Evolutionary conservation across 176 grass and related monocot species (phyloP), one percentile per base, ranked within the genome.

Genomic region (Ananas comosus): DNA sequence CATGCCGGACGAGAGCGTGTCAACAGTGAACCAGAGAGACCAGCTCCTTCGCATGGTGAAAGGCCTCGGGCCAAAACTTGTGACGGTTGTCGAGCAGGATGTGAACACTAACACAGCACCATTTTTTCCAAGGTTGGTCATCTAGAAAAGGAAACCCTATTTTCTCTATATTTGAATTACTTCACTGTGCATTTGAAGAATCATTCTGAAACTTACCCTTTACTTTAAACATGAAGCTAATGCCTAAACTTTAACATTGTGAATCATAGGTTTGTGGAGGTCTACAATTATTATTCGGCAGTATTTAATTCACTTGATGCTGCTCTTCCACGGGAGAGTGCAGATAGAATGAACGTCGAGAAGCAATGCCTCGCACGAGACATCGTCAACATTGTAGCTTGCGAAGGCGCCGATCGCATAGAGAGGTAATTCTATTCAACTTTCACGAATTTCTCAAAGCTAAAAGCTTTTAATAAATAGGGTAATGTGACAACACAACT

Each of bases 1-100:
- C 68, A 88, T 99, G 81, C 94, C 94, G 52, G 94, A 99, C 71
- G 94, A 99, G 70, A 99, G 94, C 48, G 94, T 99, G 69, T 99
- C 94, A 12, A 88, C 86, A 11, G 74, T 93, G 68, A 99, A 93
- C 50, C 83, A 99, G 74, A 87, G 94, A 56, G 94, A 99, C 10
- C 85, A 85, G 56, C 83, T 99, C 50, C 84, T 99, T 66, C 87
- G 94, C 27, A 99, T 99, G 94, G 89, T 99, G 22, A 99, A 93
- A 85, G 75, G 87, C 49, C 84, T 99, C 51, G 71, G 77, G 65
- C 94, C 94, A 63, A 93, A 99, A 63, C 76, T 99, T 48, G 89
- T 99, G 24, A 99, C 89, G 11, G 63, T 99, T 51, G 94, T 99
- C 51, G 94, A 99, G 80, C 94, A 93, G 72, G 90, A 99, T 88